Percentiles rank a stretch among this genome's conserved stretches.
phyloP scores from a whole-genome alignment of 345 rosid species.

The Eucalyptus fibrosa region DNA sequence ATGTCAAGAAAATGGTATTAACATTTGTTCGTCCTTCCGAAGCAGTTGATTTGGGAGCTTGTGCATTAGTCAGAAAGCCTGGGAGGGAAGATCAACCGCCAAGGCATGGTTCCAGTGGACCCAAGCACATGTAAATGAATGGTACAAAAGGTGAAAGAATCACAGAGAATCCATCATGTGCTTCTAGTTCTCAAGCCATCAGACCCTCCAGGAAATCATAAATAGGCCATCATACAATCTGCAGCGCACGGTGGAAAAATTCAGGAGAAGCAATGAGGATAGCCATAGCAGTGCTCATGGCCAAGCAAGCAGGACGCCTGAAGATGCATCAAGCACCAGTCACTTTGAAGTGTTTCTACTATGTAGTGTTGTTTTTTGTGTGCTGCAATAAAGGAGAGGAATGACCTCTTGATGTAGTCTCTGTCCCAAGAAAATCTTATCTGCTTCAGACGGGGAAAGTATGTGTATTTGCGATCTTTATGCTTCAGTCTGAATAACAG shows the following conservation, averaged over 20 bases:
- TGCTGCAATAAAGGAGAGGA: not conserved
- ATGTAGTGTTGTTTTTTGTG: not conserved
- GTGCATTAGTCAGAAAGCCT: not conserved
- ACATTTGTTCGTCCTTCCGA: not conserved
- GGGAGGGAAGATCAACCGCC: not conserved
- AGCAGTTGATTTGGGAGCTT: not conserved
- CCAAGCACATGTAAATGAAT: not conserved
- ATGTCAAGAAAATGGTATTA: not conserved
- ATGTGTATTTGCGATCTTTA: not conserved
- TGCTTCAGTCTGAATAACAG: not conserved
- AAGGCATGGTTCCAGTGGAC: not conserved
- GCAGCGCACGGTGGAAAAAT: not conserved
- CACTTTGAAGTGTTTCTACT: not conserved
- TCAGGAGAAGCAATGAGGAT: not conserved
- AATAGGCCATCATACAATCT: not conserved
- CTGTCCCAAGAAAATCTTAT: not conserved
- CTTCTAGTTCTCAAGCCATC: not conserved
- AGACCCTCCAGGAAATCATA: not conserved
- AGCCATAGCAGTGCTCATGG: not conserved
- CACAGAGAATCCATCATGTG: not conserved
- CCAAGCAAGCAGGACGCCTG: not conserved
- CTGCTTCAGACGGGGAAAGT: not conserved
- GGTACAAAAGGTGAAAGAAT: not conserved
- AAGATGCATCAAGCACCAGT: not conserved
- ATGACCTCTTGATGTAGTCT: not conserved